A percentile compares a stretch with the other conserved stretches of the same genome.
These are phyloP conservation scores for Parasitella parasitica DNA, from an alignment of 371 early-diverging fungal genomes.

Conservation along the genomic window DNA sequence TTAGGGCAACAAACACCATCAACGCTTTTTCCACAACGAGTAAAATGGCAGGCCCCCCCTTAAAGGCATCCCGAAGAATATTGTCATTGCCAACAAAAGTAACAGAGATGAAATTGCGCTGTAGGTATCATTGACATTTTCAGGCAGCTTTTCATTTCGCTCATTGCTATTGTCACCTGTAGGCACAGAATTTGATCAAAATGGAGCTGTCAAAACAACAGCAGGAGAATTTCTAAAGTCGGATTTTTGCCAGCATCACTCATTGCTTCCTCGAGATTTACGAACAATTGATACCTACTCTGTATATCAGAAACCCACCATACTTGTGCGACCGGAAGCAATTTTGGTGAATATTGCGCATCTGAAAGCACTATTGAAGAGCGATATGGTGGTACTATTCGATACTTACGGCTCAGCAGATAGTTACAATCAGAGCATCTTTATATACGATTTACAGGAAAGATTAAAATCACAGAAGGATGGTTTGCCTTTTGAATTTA, in stretches of 20 bases:
- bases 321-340: constrained; percentile 84
- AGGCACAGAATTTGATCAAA: constrained; percentile 76
- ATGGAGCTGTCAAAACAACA: constrained; percentile 67
- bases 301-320: constrained; percentile 78
- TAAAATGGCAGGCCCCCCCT: neutral
- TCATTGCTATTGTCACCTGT: no score
- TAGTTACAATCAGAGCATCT: constrained; percentile 69
- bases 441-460: constrained; percentile 82
- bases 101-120: constrained; percentile 30
- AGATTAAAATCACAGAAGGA: constrained; percentile 58
- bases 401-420: constrained; percentile 68
- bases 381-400: constrained; percentile 78
- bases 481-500: constrained; percentile 69
- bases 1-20: neutral
- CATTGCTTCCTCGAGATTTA: constrained; percentile 75
- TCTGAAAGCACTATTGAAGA: constrained; percentile 79
- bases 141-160: no score
- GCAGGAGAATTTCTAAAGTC: constrained; percentile 79
- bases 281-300: constrained; percentile 79
- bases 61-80: neutral
- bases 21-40: constrained; percentile 1
- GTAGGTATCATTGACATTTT: constrained; percentile 14
- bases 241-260: constrained; percentile 75
- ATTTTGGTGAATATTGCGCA: constrained; percentile 82
- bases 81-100: constrained; percentile 26